Conservation (phyloP, 345 rosid species). For the Jatropha curcas region DNA sequence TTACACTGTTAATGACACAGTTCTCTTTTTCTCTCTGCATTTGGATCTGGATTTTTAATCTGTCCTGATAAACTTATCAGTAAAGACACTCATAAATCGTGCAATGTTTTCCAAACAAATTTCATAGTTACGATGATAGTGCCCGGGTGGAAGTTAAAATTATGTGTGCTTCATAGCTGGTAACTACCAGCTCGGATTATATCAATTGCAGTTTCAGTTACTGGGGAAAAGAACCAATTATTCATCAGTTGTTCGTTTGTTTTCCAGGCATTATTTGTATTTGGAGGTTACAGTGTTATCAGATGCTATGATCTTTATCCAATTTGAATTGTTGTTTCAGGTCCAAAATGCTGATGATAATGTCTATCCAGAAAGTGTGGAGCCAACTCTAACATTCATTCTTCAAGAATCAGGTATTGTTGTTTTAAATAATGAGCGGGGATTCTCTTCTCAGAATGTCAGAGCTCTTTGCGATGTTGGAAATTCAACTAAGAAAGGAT, state of each 20-base stretch:
- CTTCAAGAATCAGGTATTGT: conserved; percentile 70
- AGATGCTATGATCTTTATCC: background rate
- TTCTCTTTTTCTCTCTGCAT: no score
- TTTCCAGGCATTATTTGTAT: background rate
- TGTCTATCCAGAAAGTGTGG: conserved; percentile 60
- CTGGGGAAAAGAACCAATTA: no score
- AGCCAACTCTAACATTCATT: conserved; percentile 83
- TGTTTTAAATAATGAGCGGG: conserved; percentile 85
- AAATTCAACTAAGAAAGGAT: conserved; percentile 85
- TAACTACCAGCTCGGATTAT: background rate
- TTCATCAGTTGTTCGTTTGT: background rate
- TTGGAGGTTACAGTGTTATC: conserved; percentile 11
- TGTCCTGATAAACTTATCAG: background rate
- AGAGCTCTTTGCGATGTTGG: conserved; percentile 97
- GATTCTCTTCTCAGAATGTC: conserved; percentile 81
- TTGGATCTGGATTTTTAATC: no score
- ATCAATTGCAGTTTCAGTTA: no score
- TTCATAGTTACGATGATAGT: background rate
- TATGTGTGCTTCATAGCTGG: background rate
- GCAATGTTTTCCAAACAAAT: background rate
- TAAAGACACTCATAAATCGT: background rate
- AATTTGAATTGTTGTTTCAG: conserved; percentile 44
- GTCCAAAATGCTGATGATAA: conserved; percentile 99
- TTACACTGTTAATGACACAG: background rate
- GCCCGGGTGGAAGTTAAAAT: background rate